phyloP scores from a whole-genome alignment of 768 basidiomycete genomes.

The Russula abietina region DNA sequence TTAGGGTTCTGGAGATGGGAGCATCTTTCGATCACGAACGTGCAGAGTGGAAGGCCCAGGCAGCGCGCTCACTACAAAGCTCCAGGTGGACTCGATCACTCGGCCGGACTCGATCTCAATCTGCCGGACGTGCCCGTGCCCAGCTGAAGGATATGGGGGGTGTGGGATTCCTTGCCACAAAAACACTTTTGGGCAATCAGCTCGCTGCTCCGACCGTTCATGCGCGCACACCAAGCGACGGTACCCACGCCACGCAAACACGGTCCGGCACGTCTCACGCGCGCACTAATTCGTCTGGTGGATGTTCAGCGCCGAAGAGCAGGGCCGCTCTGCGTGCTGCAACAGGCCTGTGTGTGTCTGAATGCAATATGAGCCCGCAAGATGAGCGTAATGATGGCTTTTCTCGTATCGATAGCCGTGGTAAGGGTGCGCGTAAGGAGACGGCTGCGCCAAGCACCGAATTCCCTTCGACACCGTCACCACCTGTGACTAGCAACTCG shows the following conservation, averaged over 20 bases:
- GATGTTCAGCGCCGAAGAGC: slow-evolving; percentile 37
- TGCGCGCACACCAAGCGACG: slow-evolving; percentile 22
- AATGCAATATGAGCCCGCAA: slow-evolving; percentile 23
- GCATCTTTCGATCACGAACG: slow-evolving; percentile 57
- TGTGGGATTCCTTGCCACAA: slow-evolving; percentile 59
- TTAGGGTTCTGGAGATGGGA: slow-evolving; percentile 64
- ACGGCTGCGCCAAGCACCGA: neutral
- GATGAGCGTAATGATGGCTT: slow-evolving; percentile 14
- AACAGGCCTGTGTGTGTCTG: slow-evolving; percentile 28
- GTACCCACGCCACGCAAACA: slow-evolving; percentile 33
- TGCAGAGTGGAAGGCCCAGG: slow-evolving; percentile 59
- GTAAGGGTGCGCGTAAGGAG: neutral
- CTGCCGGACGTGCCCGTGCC: slow-evolving; percentile 36
- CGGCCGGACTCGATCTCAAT: slow-evolving; percentile 59
- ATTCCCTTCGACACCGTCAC: slow-evolving; percentile 30
- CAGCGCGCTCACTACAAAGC: slow-evolving; percentile 58
- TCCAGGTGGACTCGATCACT: slow-evolving; percentile 49
- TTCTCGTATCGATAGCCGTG: slow-evolving; percentile 19
- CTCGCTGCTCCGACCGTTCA: slow-evolving; percentile 42
- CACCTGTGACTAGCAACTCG: slow-evolving; percentile 27
- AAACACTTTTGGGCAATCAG: slow-evolving; percentile 63
- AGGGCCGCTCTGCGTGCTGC: slow-evolving; percentile 35
- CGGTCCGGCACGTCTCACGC: slow-evolving; percentile 30
- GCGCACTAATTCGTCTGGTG: slow-evolving; percentile 27
- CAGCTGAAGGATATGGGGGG: slow-evolving; percentile 30